A percentile compares a stretch with the other conserved stretches of the same genome.
These are phyloP conservation scores for Cryptococcus neoformans DNA, from an alignment of 1,284 basidiomycete species.

Conservation along the genomic window DNA sequence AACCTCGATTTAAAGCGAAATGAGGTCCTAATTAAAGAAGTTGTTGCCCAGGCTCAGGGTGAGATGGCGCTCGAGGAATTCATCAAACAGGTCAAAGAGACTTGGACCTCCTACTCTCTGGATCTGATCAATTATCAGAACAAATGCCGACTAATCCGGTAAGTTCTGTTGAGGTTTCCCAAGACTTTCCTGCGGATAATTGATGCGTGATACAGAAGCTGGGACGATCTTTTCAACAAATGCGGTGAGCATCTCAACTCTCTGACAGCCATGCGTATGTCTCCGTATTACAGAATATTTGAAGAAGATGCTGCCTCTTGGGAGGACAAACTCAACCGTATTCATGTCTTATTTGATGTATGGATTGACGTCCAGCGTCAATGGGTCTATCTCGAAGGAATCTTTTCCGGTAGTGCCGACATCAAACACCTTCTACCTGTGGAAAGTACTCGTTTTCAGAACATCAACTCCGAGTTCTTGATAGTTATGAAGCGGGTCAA, in stretches of 20 bases:
- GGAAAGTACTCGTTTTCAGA: conserved; percentile 94
- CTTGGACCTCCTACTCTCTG: conserved; percentile 92
- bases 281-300: conserved; percentile 95
- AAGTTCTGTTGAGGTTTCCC: conserved; percentile 15
- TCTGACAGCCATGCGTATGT: conserved; percentile 92
- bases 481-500: conserved; percentile 99
- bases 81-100: conserved; percentile 92
- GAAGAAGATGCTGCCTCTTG: conserved; percentile 91
- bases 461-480: conserved; percentile 98
- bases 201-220: conserved; percentile 59
- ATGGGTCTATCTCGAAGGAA: conserved; percentile 99
- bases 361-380: conserved; percentile 99
- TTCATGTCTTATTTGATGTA: conserved; percentile 93
- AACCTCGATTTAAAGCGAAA: conserved; percentile 95
- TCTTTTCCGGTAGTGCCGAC: conserved; percentile 98
- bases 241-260: conserved; percentile 97
- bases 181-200: background rate
- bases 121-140: conserved; percentile 99
- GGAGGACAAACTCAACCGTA: conserved; percentile 92
- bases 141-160: conserved; percentile 93
- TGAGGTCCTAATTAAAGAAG: conserved; percentile 85
- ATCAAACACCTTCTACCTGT: conserved; percentile 98
- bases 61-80: conserved; percentile 97
- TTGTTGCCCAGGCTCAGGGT: conserved; percentile 96
- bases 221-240: conserved; percentile 97